Base-by-base conservation (phyloP, 192 early-diverging fungal genomes). In the Backusella morwellensis region DNA sequence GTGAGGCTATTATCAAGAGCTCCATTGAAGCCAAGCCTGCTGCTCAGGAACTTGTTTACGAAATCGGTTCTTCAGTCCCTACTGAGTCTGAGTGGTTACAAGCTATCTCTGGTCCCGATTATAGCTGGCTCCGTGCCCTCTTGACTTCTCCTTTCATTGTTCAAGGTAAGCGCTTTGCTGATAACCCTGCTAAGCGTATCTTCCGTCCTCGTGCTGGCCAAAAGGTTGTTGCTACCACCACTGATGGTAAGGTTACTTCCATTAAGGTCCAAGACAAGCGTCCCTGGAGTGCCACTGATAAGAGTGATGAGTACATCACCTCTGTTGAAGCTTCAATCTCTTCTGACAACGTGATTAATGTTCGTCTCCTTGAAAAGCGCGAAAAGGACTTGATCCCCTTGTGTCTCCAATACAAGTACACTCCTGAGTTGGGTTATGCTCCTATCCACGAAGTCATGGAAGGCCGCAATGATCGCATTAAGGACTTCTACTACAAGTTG, bases 371-470 rank as follows among this genome's bases (percentile, higher is more conserved):
- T 78, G 90, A 94, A 80, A 89, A 88, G 78, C 79, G 90, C 9
- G 88, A 86, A 14, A 84, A 83, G 12, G 84, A 90, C 42, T 74
- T 88, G 75, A 89, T 96, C 72, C 92, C 93, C 6, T 86, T 98
- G 72, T 85, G 91, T 68, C 91, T 98, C 72, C 80, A 90, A 73
- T 97, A 96, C 89, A 83, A 84, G 67, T 97, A 97, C 87, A 86
- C 86, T 50, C 92, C 95, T 26, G 84, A 86, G 70, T 90, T 91
- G 79, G 90, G 93, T 3, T 91, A 90, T 78, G 91, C 92, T 78
- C 93, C 93, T 29, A 94, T 98, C 77, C 97, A 97, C 74, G 94
- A 95, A 75, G 86, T 94, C 23, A 92, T 95, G 90, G 91, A 93
- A 41, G 94, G 91, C 29, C 89, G 95, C 59, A 95, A 93, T 76